Conservation (phyloP, 352 stramenopile species). For the Phytophthora quininea region DNA sequence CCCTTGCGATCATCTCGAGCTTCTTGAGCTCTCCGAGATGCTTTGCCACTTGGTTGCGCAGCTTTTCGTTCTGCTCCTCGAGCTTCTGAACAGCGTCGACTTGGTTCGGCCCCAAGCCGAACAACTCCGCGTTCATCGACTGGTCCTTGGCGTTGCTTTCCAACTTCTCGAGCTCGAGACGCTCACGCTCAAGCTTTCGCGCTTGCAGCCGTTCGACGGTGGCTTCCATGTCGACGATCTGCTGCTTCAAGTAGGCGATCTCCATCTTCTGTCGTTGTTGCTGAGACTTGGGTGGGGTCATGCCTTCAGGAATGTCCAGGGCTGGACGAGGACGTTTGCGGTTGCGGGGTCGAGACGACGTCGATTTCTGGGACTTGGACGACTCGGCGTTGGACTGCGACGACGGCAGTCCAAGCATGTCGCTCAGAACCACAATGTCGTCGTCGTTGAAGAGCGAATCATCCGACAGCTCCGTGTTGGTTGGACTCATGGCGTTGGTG, state of each 20-base stretch:
- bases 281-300: conserved; percentile 28
- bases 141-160: background rate
- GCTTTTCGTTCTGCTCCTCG: conserved; percentile 45
- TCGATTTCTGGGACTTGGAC: background rate
- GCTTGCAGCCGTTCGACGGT: conserved; percentile 27
- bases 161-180: background rate
- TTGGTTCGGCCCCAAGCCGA: conserved; percentile 20
- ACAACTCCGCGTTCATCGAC: conserved; percentile 14
- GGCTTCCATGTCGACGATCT: conserved; percentile 35
- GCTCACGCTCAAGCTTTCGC: conserved; percentile 30
- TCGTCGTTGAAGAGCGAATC: conserved; percentile 34
- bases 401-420: conserved; percentile 28
- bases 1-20: conserved; percentile 27
- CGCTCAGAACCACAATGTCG: conserved; percentile 30
- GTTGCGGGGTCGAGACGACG: background rate
- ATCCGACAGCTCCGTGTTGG: conserved; percentile 24
- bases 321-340: conserved; percentile 25
- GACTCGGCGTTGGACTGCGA: too few species aligned
- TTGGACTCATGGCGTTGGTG: conserved; percentile 10
- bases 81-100: conserved; percentile 27
- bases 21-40: conserved; percentile 33
- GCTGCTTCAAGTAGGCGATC: conserved; percentile 32
- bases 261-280: conserved; percentile 45
- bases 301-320: background rate
- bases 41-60: conserved; percentile 34